Evolutionary conservation across 1,139 yeast genomes (phyloP).

Genomic region (Taphrina deformans): DNA sequence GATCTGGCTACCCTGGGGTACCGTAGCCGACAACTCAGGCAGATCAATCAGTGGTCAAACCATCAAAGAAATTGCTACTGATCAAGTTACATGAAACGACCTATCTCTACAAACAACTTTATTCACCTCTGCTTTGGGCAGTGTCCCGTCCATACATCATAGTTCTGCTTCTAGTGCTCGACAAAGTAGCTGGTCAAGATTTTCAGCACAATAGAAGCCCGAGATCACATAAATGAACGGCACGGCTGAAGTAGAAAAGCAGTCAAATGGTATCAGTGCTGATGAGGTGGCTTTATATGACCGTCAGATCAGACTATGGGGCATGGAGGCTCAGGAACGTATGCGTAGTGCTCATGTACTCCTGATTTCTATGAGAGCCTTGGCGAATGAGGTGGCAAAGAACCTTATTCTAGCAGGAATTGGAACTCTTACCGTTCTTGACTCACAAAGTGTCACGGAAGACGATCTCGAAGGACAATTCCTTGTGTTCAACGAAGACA

Average conservation of each 20-base stretch:
- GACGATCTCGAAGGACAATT: constrained; percentile 77
- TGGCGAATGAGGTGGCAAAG: constrained; percentile 78
- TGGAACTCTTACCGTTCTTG: constrained; percentile 72
- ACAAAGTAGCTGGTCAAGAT: too few species aligned
- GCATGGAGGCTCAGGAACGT: constrained; percentile 83
- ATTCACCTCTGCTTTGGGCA: too few species aligned
- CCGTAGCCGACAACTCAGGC: too few species aligned
- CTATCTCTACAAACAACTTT: too few species aligned
- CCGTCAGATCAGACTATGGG: constrained; percentile 95
- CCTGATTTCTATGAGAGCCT: constrained; percentile 65
- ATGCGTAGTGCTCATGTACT: constrained; percentile 73
- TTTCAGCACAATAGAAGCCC: too few species aligned
- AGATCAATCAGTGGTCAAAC: neutral
- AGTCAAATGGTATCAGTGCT: constrained; percentile 38
- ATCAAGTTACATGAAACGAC: neutral
- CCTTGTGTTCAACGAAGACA: constrained; percentile 59
- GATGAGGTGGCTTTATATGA: constrained; percentile 93
- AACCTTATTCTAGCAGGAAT: constrained; percentile 87
- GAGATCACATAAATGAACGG: too few species aligned
- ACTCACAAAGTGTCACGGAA: constrained; percentile 56
- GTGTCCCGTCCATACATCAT: too few species aligned
- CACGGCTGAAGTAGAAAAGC: neutral
- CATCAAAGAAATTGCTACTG: neutral
- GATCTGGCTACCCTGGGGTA: too few species aligned
- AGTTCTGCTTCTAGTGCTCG: too few species aligned